Base-by-base conservation (phyloP, 805 yeast genomes). In the Schwanniomyces vanrijiae region DNA sequence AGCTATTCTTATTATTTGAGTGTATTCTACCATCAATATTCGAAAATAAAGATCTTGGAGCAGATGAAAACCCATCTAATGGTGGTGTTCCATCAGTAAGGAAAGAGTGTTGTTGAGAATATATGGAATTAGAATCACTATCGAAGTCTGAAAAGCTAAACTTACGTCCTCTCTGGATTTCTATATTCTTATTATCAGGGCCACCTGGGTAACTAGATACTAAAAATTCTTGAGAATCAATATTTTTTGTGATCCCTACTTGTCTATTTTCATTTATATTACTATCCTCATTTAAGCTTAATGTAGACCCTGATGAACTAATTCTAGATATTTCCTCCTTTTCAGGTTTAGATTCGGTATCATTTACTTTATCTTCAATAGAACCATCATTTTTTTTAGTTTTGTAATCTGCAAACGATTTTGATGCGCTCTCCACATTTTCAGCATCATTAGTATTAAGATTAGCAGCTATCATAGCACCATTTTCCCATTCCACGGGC, bases 401-500 rank as follows among this genome's bases (percentile, higher is more conserved):
- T 44, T 49, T 54, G 52, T 71, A 76, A 19, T 63, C 62, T 5
- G 71, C 70, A 58, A 73, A 74, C 37, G 62, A 56, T 41, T 54
- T 56, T 3, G 71, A 50, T 13, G 68, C 66, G 16, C 48, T 44
- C 6, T 54, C 55, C 13, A 67, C 50, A 26, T 64, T 67, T 16
- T 49, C 48, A 11, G 55, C 53, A 22, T 61, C 56, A 37, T 56
- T 54, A 6, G 47, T 26, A 3, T 24, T n/a, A 43, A 64, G 55
- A 41, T 61, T 65, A 4, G 77, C 75, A 26, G 78, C 78, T 21
- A 73, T 68, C 24, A 60, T 42, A 1, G 76, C 73, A 4, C 76
- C 77, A 33, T 61, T 61, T 44, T 74, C 78, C 79, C 79, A 75
- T 49, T 72, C 79, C 45, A 65, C 57, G 4, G 76, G 78, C 45